Conservation (phyloP, 2,329 filamentous ascomycete species). For the Cladosporium cucumerinum region DNA sequence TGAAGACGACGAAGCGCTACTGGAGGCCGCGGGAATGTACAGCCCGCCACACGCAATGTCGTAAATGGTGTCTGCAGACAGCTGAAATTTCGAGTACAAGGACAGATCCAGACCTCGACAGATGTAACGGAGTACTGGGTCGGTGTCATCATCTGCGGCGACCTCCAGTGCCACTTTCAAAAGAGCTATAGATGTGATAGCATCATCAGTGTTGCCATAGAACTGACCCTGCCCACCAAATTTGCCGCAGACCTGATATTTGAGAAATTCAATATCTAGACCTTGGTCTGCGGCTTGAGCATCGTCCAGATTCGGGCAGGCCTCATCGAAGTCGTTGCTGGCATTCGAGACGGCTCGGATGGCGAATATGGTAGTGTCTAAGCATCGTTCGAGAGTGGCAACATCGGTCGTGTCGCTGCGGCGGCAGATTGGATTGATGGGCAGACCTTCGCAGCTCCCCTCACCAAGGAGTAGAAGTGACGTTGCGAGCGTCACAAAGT, state of each 20-base stretch:
- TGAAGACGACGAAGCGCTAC: background rate
- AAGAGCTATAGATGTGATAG: background rate
- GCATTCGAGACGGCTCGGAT: constrained; percentile 77
- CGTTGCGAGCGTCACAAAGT: background rate
- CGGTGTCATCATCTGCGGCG: background rate
- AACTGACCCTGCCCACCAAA: background rate
- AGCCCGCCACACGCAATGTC: constrained; percentile 2
- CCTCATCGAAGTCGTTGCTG: constrained; percentile 36
- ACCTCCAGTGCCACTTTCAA: constrained; percentile 1
- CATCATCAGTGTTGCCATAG: constrained; percentile 1
- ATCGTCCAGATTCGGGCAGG: background rate
- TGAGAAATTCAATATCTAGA: background rate
- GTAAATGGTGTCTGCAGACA: background rate
- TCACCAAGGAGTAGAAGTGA: background rate
- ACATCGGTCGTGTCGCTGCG: constrained; percentile 8
- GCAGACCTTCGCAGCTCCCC: background rate
- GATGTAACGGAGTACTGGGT: background rate
- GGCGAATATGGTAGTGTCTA: constrained; percentile 54
- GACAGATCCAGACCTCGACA: background rate
- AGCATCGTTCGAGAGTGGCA: background rate
- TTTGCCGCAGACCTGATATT: background rate
- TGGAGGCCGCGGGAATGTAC: background rate
- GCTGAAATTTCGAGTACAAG: background rate
- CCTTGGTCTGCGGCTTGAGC: background rate
- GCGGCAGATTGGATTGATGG: background rate